A percentile compares a stretch with the other conserved stretches of the same genome.
phyloP scores from a whole-genome alignment of 2,329 filamentous ascomycete species.

The Nothomitra cinnamomea region DNA sequence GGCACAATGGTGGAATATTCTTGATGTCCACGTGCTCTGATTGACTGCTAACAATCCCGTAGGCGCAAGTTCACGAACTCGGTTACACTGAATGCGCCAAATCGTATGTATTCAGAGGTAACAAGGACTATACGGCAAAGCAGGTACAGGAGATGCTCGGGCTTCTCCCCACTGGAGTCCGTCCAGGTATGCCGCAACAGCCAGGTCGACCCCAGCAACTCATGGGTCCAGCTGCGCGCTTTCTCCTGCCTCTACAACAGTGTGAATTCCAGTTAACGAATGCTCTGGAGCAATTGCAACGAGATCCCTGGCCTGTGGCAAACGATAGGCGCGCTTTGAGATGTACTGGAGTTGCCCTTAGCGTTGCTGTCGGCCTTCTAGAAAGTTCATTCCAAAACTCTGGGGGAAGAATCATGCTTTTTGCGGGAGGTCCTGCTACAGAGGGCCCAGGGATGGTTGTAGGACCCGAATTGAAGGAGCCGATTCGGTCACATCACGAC shows the following conservation, averaged over 20 bases:
- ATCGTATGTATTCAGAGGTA: slow-evolving; percentile 94
- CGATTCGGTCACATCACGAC: slow-evolving; percentile 94
- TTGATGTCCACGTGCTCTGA: slow-evolving; percentile 5
- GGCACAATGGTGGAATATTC: slow-evolving; percentile 74
- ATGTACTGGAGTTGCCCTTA: slow-evolving; percentile 91
- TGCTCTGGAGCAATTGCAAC: slow-evolving; percentile 84
- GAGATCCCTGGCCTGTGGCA: slow-evolving; percentile 92
- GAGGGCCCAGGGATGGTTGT: slow-evolving; percentile 96
- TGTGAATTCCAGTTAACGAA: slow-evolving; percentile 97
- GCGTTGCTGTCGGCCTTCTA: slow-evolving; percentile 79
- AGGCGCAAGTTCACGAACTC: slow-evolving; percentile 93
- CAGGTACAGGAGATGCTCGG: slow-evolving; percentile 99
- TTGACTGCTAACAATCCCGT: slow-evolving; percentile 8
- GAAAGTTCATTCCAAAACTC: slow-evolving; percentile 94
- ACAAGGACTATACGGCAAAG: slow-evolving; percentile 95
- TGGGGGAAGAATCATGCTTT: slow-evolving; percentile 91
- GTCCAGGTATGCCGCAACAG: slow-evolving; percentile 55
- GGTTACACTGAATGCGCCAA: slow-evolving; percentile 97
- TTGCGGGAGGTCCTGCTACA: slow-evolving; percentile 84
- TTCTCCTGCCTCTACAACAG: slow-evolving; percentile 84
- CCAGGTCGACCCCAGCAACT: slow-evolving; percentile 58
- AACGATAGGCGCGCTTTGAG: slow-evolving; percentile 80
- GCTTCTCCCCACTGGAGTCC: slow-evolving; percentile 46
- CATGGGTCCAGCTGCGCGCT: slow-evolving; percentile 69
- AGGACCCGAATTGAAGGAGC: slow-evolving; percentile 84